Percentiles rank a stretch among this genome's conserved stretches.
Conservation (phyloP, 2,329 filamentous ascomycete genomes). For the Beauveria pseudobassiana region DNA sequence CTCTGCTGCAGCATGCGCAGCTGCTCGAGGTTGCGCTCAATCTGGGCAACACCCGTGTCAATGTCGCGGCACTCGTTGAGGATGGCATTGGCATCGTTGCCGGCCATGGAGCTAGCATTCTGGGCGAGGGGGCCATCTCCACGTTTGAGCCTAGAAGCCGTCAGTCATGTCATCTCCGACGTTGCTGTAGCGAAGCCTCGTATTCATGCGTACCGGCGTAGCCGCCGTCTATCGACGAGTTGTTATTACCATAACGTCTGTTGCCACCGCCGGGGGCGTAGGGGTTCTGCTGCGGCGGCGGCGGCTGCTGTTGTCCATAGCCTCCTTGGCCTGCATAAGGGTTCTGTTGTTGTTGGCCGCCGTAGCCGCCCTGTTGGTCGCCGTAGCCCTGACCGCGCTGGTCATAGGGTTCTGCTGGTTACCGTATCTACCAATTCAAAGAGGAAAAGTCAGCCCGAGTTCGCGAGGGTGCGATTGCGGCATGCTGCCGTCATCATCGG, state of each 20-base stretch:
- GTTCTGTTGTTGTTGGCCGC: constrained; percentile 6
- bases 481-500: not conserved
- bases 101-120: constrained; percentile 39
- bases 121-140: constrained; percentile 61
- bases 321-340: constrained; percentile 10
- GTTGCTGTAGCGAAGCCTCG: not conserved
- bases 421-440: constrained; percentile 39
- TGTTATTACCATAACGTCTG: constrained; percentile 17
- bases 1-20: constrained; percentile 65
- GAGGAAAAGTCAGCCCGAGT: not conserved
- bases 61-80: constrained; percentile 81
- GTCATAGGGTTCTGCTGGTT: constrained; percentile 49
- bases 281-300: not conserved
- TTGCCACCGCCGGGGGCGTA: constrained; percentile 12
- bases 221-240: constrained; percentile 19
- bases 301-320: constrained; percentile 5
- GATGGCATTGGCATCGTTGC: constrained; percentile 63
- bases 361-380: not conserved
- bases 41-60: constrained; percentile 65
- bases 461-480: not conserved
- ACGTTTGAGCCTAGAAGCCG: constrained; percentile 40
- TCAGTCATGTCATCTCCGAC: constrained; percentile 10
- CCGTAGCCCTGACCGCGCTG: constrained; percentile 27
- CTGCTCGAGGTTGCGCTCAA: constrained; percentile 65
- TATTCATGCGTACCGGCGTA: constrained; percentile 23